Conservation (phyloP, 768 basidiomycete genomes). For the Hydnomerulius pinastri region DNA sequence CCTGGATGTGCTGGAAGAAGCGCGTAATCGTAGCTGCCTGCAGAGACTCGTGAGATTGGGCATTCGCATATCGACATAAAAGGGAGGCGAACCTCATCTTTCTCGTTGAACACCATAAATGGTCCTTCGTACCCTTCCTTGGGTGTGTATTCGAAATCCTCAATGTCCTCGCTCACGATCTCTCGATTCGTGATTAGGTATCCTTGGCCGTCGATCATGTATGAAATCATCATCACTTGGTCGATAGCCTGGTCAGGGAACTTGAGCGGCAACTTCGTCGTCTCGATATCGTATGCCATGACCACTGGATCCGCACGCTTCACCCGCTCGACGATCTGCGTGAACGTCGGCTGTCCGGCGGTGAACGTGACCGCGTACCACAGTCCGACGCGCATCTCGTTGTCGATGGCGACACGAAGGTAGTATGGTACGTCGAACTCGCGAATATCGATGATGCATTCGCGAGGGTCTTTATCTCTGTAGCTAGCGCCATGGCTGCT, state of each 20-base stretch:
- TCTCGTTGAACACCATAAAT: conserved; percentile 93
- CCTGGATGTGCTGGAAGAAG: conserved; percentile 94
- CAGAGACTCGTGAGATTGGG: not conserved
- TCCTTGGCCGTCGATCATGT: conserved; percentile 98
- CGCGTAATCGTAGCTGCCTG: conserved; percentile 79
- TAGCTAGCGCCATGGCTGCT: conserved; percentile 40
- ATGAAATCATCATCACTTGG: conserved; percentile 99
- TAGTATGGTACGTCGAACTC: conserved; percentile 99
- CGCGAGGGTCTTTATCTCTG: conserved; percentile 79
- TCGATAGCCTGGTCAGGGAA: conserved; percentile 95
- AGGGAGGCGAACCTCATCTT: conserved; percentile 68
- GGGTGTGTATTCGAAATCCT: conserved; percentile 98
- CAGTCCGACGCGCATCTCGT: conserved; percentile 95
- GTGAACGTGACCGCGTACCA: conserved; percentile 92
- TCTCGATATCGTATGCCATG: conserved; percentile 99
- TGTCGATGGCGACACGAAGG: conserved; percentile 98
- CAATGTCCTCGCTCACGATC: conserved; percentile 96
- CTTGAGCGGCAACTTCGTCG: conserved; percentile 98
- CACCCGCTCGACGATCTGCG: conserved; percentile 76
- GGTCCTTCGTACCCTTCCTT: conserved; percentile 98
- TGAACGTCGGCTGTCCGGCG: conserved; percentile 76
- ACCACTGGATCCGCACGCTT: conserved; percentile 99
- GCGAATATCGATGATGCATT: conserved; percentile 90
- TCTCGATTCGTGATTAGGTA: conserved; percentile 98
- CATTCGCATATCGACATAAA: not conserved